These are phyloP conservation scores for Cercophora sp. DNA, from an alignment of 495 filamentous ascomycete genomes.

Conservation along the genomic window DNA sequence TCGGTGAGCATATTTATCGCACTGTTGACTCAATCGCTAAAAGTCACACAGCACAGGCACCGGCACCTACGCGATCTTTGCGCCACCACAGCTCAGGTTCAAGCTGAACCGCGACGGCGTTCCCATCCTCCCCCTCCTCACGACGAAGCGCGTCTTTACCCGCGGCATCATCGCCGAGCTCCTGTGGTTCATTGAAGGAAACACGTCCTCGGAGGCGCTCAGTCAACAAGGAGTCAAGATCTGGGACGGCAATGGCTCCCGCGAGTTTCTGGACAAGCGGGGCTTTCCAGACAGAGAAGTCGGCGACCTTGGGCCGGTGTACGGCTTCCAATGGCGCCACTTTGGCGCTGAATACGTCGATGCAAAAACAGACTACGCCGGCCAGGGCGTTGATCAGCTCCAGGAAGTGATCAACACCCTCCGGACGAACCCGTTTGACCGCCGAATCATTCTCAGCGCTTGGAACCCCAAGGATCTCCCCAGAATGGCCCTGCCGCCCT, in stretches of 20 bases:
- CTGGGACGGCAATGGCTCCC: constrained; percentile 96
- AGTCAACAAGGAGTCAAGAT: constrained; percentile 81
- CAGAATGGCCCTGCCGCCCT: constrained; percentile 93
- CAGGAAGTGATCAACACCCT: constrained; percentile 81
- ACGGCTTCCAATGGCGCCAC: constrained; percentile 98
- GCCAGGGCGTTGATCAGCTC: constrained; percentile 88
- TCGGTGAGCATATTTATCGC: constrained; percentile 13
- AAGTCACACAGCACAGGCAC: constrained; percentile 69
- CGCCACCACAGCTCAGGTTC: constrained; percentile 81
- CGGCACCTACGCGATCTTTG: constrained; percentile 85
- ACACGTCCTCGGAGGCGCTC: constrained; percentile 71
- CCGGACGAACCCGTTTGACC: constrained; percentile 75
- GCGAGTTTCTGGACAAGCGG: constrained; percentile 78
- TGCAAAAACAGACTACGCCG: constrained; percentile 74
- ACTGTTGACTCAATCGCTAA: background rate
- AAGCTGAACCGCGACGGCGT: constrained; percentile 58
- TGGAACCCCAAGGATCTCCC: constrained; percentile 88
- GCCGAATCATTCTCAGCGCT: constrained; percentile 81
- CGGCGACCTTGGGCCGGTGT: constrained; percentile 92
- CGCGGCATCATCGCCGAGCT: constrained; percentile 90
- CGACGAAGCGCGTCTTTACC: constrained; percentile 93
- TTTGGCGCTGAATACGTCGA: constrained; percentile 89
- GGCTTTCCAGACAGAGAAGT: constrained; percentile 73
- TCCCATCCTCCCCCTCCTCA: constrained; percentile 82
- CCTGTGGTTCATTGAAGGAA: constrained; percentile 90